These are phyloP conservation scores for Lactifluus rugatus DNA, from an alignment of 768 basidiomycete genomes.

Conservation along the genomic window DNA sequence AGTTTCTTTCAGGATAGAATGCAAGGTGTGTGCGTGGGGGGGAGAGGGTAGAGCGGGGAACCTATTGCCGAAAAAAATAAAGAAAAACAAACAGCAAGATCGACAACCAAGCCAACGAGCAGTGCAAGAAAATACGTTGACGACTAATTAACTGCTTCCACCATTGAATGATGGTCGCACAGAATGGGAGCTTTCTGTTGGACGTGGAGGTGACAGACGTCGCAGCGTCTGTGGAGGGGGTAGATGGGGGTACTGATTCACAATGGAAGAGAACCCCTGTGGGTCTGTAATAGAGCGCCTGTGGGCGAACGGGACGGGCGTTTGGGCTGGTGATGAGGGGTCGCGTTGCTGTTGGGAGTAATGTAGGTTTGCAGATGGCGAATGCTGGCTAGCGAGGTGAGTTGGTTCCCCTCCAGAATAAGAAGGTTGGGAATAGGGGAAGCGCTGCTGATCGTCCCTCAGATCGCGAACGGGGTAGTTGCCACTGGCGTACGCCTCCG, in stretches of 20 bases:
- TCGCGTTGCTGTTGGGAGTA: slow-evolving; percentile 24
- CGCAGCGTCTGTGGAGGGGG: slow-evolving; percentile 35
- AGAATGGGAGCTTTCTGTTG: slow-evolving; percentile 12
- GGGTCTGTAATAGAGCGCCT: slow-evolving; percentile 51
- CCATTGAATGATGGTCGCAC: slow-evolving; percentile 15
- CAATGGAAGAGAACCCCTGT: slow-evolving; percentile 36
- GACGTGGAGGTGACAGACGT: slow-evolving; percentile 18
- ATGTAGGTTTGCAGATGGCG: slow-evolving; percentile 29
- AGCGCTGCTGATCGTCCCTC: slow-evolving; percentile 43
- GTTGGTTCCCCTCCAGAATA: slow-evolving; percentile 28
- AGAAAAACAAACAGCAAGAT: background rate
- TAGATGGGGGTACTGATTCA: slow-evolving; percentile 40
- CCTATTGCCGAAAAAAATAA: background rate
- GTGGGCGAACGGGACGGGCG: slow-evolving; percentile 41
- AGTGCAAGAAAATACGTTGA: background rate
- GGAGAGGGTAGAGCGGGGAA: background rate
- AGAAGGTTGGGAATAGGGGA: slow-evolving; percentile 42
- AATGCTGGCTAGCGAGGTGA: slow-evolving; percentile 16
- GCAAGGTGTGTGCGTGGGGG: background rate
- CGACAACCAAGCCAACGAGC: background rate
- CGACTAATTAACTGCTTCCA: slow-evolving; percentile 6
- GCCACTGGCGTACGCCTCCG: slow-evolving; percentile 32
- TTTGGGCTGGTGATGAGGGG: slow-evolving; percentile 24
- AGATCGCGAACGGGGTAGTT: slow-evolving; percentile 38
- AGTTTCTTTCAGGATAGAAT: background rate